phyloP scores from a whole-genome alignment of 805 yeast species.

The Vanderwaltozyma verrucispora region DNA sequence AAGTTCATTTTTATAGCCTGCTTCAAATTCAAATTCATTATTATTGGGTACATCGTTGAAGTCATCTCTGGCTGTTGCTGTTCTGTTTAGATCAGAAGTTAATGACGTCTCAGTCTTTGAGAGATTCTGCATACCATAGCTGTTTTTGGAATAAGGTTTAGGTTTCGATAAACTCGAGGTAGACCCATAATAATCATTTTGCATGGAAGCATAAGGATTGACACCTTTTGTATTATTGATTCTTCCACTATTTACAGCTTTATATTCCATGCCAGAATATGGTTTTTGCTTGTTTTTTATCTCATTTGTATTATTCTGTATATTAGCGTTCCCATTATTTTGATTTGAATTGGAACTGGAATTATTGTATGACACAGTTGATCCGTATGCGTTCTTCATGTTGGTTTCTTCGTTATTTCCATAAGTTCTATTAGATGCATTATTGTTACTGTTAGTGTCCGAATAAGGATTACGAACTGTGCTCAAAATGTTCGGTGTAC shows the following conservation, averaged over 20 bases:
- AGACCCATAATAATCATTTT: background rate
- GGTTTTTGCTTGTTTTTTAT: background rate
- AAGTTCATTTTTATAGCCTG: background rate
- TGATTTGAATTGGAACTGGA: no score
- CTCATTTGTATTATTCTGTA: background rate
- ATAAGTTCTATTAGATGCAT: no score
- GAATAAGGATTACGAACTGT: no score
- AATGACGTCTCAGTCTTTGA: background rate
- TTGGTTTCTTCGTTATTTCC: no score
- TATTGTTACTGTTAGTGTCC: no score
- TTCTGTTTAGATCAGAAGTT: constrained; percentile 1
- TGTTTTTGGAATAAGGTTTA: constrained; percentile 2
- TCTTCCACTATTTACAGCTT: constrained; percentile 3
- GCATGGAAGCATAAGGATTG: constrained; percentile 5
- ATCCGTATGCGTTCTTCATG: no score
- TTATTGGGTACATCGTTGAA: constrained; percentile 5
- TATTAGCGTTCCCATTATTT: background rate
- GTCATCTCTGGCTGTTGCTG: constrained; percentile 1
- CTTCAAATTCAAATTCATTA: constrained; percentile 18
- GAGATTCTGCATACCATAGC: background rate
- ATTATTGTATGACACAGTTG: no score
- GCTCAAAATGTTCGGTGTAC: no score
- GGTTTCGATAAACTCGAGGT: background rate
- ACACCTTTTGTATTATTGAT: background rate
- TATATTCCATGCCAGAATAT: background rate